Evolutionary conservation across 441 rosid species (phyloP).

Genomic region (Populus hybrid): DNA sequence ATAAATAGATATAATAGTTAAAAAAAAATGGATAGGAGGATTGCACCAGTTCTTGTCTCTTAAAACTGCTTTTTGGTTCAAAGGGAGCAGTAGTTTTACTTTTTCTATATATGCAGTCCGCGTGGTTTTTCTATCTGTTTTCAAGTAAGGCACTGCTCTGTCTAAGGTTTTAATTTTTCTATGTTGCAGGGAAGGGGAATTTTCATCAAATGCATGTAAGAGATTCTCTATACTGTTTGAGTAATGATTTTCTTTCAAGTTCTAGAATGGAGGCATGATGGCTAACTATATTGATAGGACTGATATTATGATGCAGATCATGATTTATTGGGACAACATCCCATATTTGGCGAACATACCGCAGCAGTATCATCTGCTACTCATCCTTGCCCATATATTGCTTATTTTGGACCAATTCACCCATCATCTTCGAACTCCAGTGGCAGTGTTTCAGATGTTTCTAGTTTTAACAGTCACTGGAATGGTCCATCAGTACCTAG

Average conservation of each 20-base stretch:
- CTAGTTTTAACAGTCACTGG: conserved; percentile 78
- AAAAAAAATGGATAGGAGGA: not conserved
- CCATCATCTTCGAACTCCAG: conserved; percentile 76
- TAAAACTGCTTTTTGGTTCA: too few species aligned
- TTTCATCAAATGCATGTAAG: conserved; percentile 83
- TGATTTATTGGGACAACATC: conserved; percentile 71
- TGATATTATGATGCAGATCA: conserved; percentile 62
- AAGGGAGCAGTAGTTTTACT: not conserved
- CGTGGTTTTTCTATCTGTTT: conserved; percentile 12
- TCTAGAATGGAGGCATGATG: not conserved
- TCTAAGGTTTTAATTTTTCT: conserved; percentile 7
- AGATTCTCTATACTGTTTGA: conserved; percentile 17
- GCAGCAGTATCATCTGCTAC: conserved; percentile 60
- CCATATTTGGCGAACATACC: conserved; percentile 72
- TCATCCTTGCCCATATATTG: conserved; percentile 86
- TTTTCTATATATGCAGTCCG: not conserved
- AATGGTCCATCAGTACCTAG: conserved; percentile 64
- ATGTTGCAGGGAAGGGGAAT: conserved; percentile 78
- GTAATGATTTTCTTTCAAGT: conserved; percentile 14
- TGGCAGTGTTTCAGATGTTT: too few species aligned
- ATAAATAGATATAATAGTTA: not conserved
- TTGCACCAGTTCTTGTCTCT: not conserved
- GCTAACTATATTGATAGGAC: conserved; percentile 17
- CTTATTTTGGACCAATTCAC: conserved; percentile 82
- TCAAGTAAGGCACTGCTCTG: not conserved